These are phyloP conservation scores for Suillus bovinus DNA, from an alignment of 768 basidiomycete genomes.

Conservation along the genomic window DNA sequence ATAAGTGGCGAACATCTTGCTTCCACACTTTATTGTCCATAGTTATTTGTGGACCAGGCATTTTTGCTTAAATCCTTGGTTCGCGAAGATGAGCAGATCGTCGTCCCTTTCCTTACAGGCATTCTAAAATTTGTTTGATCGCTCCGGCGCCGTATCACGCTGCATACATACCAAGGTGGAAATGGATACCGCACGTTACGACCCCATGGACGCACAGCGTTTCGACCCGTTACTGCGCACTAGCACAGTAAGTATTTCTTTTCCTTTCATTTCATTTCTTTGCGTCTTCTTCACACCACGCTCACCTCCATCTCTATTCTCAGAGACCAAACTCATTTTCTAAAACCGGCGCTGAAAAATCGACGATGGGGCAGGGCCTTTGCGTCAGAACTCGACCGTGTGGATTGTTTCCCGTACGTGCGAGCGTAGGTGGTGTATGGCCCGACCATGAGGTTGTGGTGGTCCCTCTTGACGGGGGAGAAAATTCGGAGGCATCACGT, in stretches of 20 bases:
- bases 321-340: conserved; percentile 21
- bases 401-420: conserved; percentile 1
- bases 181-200: conserved; percentile 20
- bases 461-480: conserved; percentile 22
- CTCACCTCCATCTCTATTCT: conserved; percentile 18
- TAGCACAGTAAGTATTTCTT: conserved; percentile 24
- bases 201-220: conserved; percentile 33
- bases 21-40: neutral
- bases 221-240: conserved; percentile 28
- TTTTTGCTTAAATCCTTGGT: neutral
- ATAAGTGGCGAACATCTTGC: neutral
- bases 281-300: conserved; percentile 18
- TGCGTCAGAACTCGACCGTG: conserved; percentile 10
- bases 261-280: conserved; percentile 10
- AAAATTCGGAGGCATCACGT: conserved; percentile 4
- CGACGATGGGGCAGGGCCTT: conserved; percentile 30
- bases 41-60: neutral
- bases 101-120: neutral
- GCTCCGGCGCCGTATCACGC: neutral
- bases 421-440: conserved; percentile 32
- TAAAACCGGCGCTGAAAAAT: conserved; percentile 15
- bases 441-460: conserved; percentile 36
- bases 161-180: neutral
- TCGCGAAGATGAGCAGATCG: neutral
- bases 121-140: neutral